phyloP scores from a whole-genome alignment of 306 rosid species.

The Prunus padus region DNA sequence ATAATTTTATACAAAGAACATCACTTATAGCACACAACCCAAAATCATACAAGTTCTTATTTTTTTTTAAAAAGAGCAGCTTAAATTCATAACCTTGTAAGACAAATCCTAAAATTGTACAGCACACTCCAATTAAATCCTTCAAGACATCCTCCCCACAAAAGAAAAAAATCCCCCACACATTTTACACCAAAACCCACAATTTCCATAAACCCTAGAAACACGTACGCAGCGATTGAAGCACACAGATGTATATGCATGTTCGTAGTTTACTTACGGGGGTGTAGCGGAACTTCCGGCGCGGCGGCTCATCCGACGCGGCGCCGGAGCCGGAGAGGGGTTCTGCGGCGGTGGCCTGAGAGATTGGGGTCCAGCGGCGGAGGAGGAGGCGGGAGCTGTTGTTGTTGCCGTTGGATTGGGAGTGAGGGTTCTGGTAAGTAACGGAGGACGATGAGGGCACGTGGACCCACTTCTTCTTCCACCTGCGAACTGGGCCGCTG shows the following conservation, averaged over 20 bases:
- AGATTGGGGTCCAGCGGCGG: conserved; percentile 91
- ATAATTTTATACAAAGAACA: neutral
- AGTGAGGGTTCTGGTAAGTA: conserved; percentile 33
- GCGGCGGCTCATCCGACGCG: conserved; percentile 67
- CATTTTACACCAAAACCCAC: neutral
- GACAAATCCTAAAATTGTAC: neutral
- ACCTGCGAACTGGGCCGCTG: conserved; percentile 89
- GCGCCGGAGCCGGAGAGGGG: conserved; percentile 10
- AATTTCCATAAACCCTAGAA: neutral
- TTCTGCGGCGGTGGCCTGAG: conserved; percentile 22
- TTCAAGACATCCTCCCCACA: neutral
- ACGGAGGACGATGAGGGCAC: conserved; percentile 43
- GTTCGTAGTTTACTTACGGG: conserved; percentile 51
- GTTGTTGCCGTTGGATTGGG: conserved; percentile 36
- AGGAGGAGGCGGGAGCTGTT: conserved; percentile 64
- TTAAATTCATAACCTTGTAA: neutral
- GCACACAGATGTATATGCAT: neutral
- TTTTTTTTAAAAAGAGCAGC: conserved; percentile 1
- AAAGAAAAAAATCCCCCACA: neutral
- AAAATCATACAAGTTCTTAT: neutral
- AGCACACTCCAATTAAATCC: neutral
- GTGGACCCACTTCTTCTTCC: conserved; percentile 97
- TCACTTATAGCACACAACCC: neutral
- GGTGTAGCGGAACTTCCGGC: conserved; percentile 90
- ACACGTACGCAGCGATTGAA: neutral